Evolutionary conservation across 2,329 filamentous ascomycete genomes (phyloP).

Genomic region (Pseudopyrenochaeta lycopersici): DNA sequence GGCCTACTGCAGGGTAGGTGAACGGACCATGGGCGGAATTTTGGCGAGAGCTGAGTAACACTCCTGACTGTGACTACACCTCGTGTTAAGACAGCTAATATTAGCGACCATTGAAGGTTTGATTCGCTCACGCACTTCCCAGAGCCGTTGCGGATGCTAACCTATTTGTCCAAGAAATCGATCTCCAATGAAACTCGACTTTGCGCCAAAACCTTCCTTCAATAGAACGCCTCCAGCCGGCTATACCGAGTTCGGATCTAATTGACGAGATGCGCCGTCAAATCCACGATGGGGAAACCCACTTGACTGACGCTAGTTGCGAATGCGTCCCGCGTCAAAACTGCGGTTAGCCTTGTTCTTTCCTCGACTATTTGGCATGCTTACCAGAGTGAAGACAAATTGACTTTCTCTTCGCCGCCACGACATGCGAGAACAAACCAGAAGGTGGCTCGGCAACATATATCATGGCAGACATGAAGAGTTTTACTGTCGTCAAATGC

Average conservation of each 20-base stretch:
- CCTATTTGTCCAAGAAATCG: constrained; percentile 10
- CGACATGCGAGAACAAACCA: constrained; percentile 17
- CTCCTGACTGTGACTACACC: constrained; percentile 21
- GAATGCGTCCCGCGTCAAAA: constrained; percentile 21
- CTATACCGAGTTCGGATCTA: constrained; percentile 11
- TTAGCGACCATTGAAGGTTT: constrained; percentile 32
- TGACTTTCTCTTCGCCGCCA: constrained; percentile 3
- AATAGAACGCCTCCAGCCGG: constrained; percentile 7
- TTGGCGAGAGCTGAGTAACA: constrained; percentile 45
- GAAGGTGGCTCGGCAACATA: constrained; percentile 14
- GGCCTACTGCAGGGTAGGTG: constrained; percentile 13
- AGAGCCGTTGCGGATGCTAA: constrained; percentile 21
- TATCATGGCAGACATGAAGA: constrained; percentile 11
- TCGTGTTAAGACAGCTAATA: constrained; percentile 45
- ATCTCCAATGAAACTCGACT: constrained; percentile 15
- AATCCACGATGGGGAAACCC: constrained; percentile 13
- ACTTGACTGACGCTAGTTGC: constrained; percentile 15
- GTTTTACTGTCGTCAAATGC: not conserved
- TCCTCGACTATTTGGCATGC: constrained; percentile 36
- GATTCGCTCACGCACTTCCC: constrained; percentile 27
- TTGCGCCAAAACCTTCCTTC: constrained; percentile 20
- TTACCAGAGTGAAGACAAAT: constrained; percentile 38
- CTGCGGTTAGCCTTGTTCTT: constrained; percentile 17
- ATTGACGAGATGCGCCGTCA: constrained; percentile 10
- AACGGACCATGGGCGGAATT: constrained; percentile 24